Conservation (phyloP, 768 basidiomycete genomes). For the Termitomyces sp. region DNA sequence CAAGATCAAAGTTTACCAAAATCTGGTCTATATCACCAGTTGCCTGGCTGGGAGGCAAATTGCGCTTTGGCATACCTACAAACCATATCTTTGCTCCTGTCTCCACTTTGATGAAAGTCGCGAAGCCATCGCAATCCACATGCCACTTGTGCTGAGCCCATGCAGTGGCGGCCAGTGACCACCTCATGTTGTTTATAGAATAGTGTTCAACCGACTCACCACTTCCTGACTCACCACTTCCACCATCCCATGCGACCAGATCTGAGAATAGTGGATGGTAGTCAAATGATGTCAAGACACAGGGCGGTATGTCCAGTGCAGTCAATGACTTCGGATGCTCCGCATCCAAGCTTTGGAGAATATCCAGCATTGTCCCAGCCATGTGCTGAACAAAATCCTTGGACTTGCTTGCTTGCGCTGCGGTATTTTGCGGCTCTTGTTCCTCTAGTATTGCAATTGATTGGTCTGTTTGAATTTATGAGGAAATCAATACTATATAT, state of each 20-base stretch:
- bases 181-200: not conserved
- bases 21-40: not conserved
- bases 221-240: too few species aligned
- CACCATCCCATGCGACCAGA: not conserved
- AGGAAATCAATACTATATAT: too few species aligned
- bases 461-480: too few species aligned
- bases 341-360: not conserved
- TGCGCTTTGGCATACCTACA: not conserved
- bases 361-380: not conserved
- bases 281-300: not conserved
- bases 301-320: not conserved
- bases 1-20: not conserved
- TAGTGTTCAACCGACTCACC: not conserved
- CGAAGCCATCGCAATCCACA: not conserved
- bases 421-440: not conserved
- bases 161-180: not conserved
- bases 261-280: not conserved
- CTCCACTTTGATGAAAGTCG: not conserved
- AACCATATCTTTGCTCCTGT: not conserved
- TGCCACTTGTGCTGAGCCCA: conserved; percentile 1
- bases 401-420: not conserved
- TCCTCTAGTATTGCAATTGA: not conserved
- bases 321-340: not conserved
- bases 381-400: not conserved
- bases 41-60: too few species aligned